These are phyloP conservation scores for Dothiorella sarmentorum DNA, from an alignment of 2,329 filamentous ascomycete species.

Conservation along the genomic window DNA sequence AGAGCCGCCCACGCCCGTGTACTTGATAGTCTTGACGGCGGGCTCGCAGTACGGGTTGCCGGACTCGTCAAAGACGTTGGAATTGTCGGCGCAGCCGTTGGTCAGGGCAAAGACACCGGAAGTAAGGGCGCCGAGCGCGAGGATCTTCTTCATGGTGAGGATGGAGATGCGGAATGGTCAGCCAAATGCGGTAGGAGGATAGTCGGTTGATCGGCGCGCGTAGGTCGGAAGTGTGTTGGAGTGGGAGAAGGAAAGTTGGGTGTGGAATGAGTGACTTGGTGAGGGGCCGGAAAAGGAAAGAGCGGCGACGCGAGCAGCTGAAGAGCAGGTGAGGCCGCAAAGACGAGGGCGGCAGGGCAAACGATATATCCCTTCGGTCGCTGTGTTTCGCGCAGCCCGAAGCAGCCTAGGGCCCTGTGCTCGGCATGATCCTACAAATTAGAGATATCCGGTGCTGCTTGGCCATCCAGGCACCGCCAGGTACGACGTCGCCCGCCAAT, in stretches of 20 bases:
- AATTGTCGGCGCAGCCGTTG: conserved; percentile 9
- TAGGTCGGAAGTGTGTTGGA: not conserved
- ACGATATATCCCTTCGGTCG: conserved; percentile 7
- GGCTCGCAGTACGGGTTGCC: conserved; percentile 62
- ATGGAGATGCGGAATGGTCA: not conserved
- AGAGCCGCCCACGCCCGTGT: conserved; percentile 56
- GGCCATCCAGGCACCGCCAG: not conserved
- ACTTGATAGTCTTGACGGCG: conserved; percentile 64
- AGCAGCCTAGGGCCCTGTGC: not conserved
- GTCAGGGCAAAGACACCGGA: not conserved
- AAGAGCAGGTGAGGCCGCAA: conserved; percentile 3
- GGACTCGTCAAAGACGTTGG: conserved; percentile 10
- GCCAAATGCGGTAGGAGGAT: not conserved
- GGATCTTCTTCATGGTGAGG: conserved; percentile 6
- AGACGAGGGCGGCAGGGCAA: not conserved
- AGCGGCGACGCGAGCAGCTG: not conserved
- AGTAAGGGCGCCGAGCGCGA: conserved; percentile 9
- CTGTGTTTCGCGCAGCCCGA: conserved; percentile 8
- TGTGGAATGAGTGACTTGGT: conserved; percentile 17
- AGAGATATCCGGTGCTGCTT: conserved; percentile 10
- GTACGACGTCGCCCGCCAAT: not conserved
- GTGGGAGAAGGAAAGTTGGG: not conserved
- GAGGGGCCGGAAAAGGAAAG: not conserved
- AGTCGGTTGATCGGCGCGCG: not conserved
- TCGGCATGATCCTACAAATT: conserved; percentile 14